Conservation (phyloP, 1,139 yeast genomes). For the Sugiyamaella pinicola region DNA sequence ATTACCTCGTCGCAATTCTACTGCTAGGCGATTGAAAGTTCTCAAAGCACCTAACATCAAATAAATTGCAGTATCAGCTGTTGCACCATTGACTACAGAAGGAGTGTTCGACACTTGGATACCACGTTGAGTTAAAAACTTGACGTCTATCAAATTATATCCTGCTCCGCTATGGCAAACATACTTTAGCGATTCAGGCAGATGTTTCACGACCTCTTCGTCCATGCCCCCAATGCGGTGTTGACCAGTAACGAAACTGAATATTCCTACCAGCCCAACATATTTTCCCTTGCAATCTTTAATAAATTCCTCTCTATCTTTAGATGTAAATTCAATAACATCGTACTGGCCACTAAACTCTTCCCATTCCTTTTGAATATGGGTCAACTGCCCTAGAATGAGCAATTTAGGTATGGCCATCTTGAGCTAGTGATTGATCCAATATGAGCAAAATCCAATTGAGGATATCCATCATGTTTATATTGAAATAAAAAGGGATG, state of each 20-base stretch:
- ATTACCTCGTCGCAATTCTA: conserved; percentile 44
- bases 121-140: conserved; percentile 51
- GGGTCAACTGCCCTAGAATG: conserved; percentile 17
- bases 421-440: neutral
- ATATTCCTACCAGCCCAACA: conserved; percentile 43
- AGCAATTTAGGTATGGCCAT: conserved; percentile 22
- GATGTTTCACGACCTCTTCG: conserved; percentile 59
- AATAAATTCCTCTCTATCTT: conserved; percentile 39
- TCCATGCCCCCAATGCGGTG: conserved; percentile 66
- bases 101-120: conserved; percentile 71
- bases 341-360: conserved; percentile 35
- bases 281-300: conserved; percentile 39
- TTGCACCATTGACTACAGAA: conserved; percentile 67
- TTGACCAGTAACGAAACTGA: conserved; percentile 41
- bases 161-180: conserved; percentile 92
- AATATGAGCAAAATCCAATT: neutral
- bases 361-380: conserved; percentile 33
- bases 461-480: neutral
- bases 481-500: neutral
- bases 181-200: conserved; percentile 65
- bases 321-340: conserved; percentile 26
- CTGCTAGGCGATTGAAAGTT: conserved; percentile 52
- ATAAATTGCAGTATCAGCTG: conserved; percentile 71
- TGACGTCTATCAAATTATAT: conserved; percentile 65
- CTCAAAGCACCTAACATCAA: conserved; percentile 62